phyloP scores from a whole-genome alignment of 208 protist genomes.

The Acanthamoeba healyi region DNA sequence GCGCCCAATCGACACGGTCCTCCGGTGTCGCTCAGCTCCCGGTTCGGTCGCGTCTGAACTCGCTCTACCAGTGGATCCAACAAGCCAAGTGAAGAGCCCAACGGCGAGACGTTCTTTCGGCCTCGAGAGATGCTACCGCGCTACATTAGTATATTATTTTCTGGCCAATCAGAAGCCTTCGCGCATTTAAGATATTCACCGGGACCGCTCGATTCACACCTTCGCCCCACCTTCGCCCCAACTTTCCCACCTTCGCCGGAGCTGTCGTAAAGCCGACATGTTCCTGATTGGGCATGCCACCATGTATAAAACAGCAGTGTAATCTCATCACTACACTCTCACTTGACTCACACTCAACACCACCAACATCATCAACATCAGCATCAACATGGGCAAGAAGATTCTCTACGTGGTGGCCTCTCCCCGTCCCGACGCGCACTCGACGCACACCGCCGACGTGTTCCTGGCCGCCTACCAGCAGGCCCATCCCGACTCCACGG shows the following conservation, averaged over 20 bases:
- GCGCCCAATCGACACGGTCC: no score
- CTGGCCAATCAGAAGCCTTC: no score
- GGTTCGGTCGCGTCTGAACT: background rate
- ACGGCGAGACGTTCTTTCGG: no score
- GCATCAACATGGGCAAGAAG: constrained; percentile 1
- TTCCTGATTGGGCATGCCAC: background rate
- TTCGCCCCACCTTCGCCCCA: no score
- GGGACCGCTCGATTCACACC: background rate
- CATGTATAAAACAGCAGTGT: background rate
- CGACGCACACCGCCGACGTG: background rate
- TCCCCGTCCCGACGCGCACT: background rate
- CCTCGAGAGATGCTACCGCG: no score
- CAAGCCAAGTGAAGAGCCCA: no score
- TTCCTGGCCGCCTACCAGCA: background rate
- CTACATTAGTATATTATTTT: no score
- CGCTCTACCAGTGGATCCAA: constrained; percentile 22
- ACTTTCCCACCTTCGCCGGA: no score
- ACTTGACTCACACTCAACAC: background rate
- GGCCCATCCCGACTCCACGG: background rate
- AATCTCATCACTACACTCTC: background rate
- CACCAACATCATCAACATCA: background rate
- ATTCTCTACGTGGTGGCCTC: background rate
- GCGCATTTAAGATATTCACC: no score
- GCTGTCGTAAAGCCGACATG: no score
- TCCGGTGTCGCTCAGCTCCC: no score